A percentile compares a stretch with the other conserved stretches of the same genome.
These are phyloP conservation scores for Rhodotorula sp. DNA, from an alignment of 1,284 basidiomycete species.

Conservation along the genomic window DNA sequence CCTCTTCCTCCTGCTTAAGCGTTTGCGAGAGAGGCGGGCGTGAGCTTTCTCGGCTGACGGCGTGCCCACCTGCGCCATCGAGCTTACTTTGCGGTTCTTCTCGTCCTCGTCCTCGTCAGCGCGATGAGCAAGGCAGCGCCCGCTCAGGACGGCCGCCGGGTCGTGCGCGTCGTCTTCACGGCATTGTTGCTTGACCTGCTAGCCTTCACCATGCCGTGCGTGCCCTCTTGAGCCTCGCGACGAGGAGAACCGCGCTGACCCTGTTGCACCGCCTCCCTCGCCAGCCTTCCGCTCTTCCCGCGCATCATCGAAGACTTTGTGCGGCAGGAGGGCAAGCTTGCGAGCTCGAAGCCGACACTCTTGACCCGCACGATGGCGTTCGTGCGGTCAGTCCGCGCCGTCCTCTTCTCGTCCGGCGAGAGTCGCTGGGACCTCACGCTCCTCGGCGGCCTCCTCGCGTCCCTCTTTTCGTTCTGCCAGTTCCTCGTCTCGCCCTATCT, in stretches of 20 bases:
- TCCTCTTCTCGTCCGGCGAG: conserved; percentile 25
- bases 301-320: conserved; percentile 42
- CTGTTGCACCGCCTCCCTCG: not conserved
- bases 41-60: not conserved
- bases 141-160: not conserved
- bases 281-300: conserved; percentile 41
- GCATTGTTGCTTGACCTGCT: conserved; percentile 42
- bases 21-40: no score
- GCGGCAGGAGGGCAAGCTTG: conserved; percentile 8
- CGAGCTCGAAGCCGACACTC: conserved; percentile 12
- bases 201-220: conserved; percentile 43
- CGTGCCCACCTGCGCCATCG: not conserved
- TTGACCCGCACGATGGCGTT: conserved; percentile 25
- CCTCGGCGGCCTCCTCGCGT: conserved; percentile 45
- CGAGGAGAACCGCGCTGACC: not conserved
- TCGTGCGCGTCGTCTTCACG: conserved; percentile 40
- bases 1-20: no score
- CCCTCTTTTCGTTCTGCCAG: conserved; percentile 62
- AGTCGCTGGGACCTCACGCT: conserved; percentile 40
- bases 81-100: not conserved
- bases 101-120: not conserved
- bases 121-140: not conserved
- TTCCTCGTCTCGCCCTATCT: conserved; percentile 82
- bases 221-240: not conserved
- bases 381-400: conserved; percentile 24